A percentile compares a stretch with the other conserved stretches of the same genome.
phyloP scores from a whole-genome alignment of 805 yeast genomes.

The Sugiyamaella mastotermitis region DNA sequence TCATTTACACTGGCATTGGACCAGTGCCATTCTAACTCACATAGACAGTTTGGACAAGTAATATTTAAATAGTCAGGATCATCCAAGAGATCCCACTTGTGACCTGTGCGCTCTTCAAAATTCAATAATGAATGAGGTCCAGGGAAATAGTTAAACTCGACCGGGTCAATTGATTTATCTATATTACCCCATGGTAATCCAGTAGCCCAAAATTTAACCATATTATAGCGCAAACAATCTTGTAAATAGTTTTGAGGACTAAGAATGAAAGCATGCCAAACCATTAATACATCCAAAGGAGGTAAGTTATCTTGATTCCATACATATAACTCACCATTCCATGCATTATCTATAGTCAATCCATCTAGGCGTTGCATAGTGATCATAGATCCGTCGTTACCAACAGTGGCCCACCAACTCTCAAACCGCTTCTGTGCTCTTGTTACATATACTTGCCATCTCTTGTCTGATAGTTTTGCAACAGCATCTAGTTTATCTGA shows the following conservation, averaged over 20 bases:
- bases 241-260: constrained; percentile 20
- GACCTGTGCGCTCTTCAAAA: constrained; percentile 3
- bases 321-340: no score
- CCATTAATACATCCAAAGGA: constrained; percentile 22
- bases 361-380: constrained; percentile 1
- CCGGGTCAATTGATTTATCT: constrained; percentile 1
- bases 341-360: no score
- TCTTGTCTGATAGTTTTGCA: constrained; percentile 7
- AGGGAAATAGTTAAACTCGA: no score
- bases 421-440: constrained; percentile 14
- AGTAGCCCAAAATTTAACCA: constrained; percentile 2
- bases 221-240: constrained; percentile 15
- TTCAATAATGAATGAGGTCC: neutral
- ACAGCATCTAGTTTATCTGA: neutral
- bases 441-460: constrained; percentile 14
- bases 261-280: constrained; percentile 23
- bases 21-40: constrained; percentile 2
- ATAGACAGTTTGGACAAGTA: constrained; percentile 6
- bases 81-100: constrained; percentile 8
- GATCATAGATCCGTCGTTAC: neutral
- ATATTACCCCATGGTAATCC: constrained; percentile 11
- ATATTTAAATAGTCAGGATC: constrained; percentile 1
- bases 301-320: constrained; percentile 8
- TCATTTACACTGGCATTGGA: neutral
- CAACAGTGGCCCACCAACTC: constrained; percentile 12